These are phyloP conservation scores for Stylosanthes scabra DNA, from an alignment of 331 rosid genomes.

Conservation along the genomic window DNA sequence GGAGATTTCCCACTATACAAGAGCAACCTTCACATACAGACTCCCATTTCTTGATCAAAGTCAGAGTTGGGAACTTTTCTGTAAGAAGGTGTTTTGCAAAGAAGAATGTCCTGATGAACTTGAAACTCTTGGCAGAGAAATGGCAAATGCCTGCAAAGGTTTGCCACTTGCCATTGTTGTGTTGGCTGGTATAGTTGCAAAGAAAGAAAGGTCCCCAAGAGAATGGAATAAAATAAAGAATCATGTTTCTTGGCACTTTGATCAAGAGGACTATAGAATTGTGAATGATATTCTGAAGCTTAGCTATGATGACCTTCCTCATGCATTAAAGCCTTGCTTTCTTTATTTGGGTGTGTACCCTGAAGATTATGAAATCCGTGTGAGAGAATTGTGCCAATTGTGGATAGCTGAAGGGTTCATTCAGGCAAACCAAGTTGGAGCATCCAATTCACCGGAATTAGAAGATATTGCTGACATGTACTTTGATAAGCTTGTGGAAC, in stretches of 20 bases:
- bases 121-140: neutral
- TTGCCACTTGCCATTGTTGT: conserved; percentile 46
- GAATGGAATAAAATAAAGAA: conserved; percentile 18
- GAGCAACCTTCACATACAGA: neutral
- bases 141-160: conserved; percentile 39
- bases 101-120: neutral
- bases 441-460: too few relatives aligned
- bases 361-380: too few relatives aligned
- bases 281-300: neutral
- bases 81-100: neutral
- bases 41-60: neutral
- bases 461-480: too few relatives aligned
- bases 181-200: conserved; percentile 32
- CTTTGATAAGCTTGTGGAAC: too few relatives aligned
- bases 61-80: conserved; percentile 26
- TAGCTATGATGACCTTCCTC: neutral
- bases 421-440: too few relatives aligned
- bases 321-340: too few relatives aligned
- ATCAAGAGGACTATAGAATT: neutral
- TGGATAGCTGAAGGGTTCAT: too few relatives aligned
- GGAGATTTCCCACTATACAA: neutral
- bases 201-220: neutral
- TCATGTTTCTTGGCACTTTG: neutral
- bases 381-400: too few relatives aligned
- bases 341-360: too few relatives aligned